phyloP scores from a whole-genome alignment of 2,329 filamentous ascomycete genomes.

The Chaetothyriales sp. region DNA sequence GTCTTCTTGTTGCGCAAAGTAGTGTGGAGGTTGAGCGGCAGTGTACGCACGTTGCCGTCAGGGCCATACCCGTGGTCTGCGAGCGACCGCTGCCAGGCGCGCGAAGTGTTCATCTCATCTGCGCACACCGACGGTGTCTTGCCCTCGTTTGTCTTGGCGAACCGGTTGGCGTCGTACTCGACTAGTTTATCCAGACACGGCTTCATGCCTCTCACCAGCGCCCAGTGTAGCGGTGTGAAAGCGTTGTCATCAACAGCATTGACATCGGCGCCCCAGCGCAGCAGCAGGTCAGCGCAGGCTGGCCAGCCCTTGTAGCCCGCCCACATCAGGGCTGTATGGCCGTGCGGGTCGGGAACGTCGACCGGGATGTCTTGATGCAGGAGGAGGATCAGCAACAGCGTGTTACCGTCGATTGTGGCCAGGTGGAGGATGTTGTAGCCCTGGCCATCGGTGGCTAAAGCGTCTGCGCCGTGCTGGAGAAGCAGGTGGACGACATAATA shows the following conservation, averaged over 20 bases:
- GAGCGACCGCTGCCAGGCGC: constrained; percentile 69
- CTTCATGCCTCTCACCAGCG: constrained; percentile 79
- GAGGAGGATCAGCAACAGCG: constrained; percentile 72
- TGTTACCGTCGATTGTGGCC: constrained; percentile 92
- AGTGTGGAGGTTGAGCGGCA: constrained; percentile 58
- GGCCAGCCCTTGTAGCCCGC: constrained; percentile 95
- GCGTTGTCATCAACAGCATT: constrained; percentile 82
- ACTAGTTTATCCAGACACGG: constrained; percentile 84
- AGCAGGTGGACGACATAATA: constrained; percentile 93
- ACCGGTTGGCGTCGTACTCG: constrained; percentile 89
- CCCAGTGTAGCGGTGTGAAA: constrained; percentile 92
- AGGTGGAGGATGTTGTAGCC: constrained; percentile 97
- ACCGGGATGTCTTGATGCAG: constrained; percentile 92
- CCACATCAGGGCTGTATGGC: constrained; percentile 96
- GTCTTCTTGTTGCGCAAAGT: constrained; percentile 62
- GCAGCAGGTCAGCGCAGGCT: constrained; percentile 75
- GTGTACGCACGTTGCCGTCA: constrained; percentile 54
- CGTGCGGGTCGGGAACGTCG: constrained; percentile 74
- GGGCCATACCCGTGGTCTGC: constrained; percentile 70
- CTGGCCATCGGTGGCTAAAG: constrained; percentile 79
- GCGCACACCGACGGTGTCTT: constrained; percentile 82
- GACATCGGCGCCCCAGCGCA: constrained; percentile 90
- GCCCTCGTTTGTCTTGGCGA: constrained; percentile 72
- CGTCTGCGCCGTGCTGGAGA: constrained; percentile 80
- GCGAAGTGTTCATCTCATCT: constrained; percentile 71